Conservation (phyloP, 345 rosid species). For the Barbarea vulgaris region DNA sequence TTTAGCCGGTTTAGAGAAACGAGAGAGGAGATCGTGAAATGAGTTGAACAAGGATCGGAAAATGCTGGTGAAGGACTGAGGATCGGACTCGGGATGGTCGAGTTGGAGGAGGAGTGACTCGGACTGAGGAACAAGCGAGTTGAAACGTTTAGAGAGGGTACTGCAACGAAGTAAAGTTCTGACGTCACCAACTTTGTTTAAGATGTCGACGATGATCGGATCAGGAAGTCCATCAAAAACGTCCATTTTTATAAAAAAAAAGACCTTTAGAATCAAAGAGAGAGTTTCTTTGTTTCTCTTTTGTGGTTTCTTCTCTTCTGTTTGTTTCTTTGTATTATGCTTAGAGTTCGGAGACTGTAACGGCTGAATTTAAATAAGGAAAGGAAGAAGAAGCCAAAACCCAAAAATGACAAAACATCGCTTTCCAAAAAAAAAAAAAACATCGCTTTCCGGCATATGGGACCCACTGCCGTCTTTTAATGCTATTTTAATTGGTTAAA, state of each 20-base stretch:
- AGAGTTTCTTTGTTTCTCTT: not conserved
- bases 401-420: not conserved
- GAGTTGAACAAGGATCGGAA: conserved; percentile 29
- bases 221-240: conserved; percentile 41
- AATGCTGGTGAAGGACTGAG: not conserved
- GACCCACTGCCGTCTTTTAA: conserved; percentile 33
- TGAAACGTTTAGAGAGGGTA: conserved; percentile 36
- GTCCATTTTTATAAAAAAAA: conserved; percentile 31
- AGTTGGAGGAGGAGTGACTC: conserved; percentile 37
- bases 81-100: conserved; percentile 10
- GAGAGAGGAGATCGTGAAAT: conserved; percentile 5
- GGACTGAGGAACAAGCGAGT: conserved; percentile 36
- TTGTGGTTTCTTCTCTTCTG: not conserved
- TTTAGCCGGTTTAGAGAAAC: conserved; percentile 37
- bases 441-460: not conserved
- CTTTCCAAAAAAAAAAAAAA: not conserved
- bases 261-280: not conserved
- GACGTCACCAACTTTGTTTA: conserved; percentile 42
- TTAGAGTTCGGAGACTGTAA: conserved; percentile 30
- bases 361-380: conserved; percentile 7
- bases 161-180: conserved; percentile 37
- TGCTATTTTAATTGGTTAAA: not conserved
- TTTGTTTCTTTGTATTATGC: conserved; percentile 14
- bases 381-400: not conserved
- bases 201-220: conserved; percentile 34